Evolutionary conservation across 495 filamentous ascomycete species (phyloP).

Genomic region (Hyaloscypha variabilis): DNA sequence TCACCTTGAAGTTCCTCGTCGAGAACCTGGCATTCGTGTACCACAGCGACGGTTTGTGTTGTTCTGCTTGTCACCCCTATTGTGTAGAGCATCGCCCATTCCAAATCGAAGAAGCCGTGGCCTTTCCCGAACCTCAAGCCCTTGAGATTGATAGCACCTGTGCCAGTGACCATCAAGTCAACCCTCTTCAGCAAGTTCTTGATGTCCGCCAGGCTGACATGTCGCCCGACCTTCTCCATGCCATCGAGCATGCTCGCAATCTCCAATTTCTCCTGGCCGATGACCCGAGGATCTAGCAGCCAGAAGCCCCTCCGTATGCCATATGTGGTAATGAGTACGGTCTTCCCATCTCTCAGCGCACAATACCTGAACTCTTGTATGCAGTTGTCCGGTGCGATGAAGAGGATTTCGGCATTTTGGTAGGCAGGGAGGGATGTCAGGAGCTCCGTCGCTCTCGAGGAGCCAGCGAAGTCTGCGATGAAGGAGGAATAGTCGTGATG

Average conservation of each 20-base stretch:
- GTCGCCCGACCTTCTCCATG: constrained; percentile 10
- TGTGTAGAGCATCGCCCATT: constrained; percentile 14
- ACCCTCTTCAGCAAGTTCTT: neutral
- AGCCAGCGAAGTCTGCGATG: constrained; percentile 14
- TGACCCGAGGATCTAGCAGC: constrained; percentile 11
- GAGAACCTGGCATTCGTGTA: constrained; percentile 21
- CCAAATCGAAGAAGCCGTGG: constrained; percentile 20
- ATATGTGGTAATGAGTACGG: constrained; percentile 12
- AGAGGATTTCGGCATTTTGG: constrained; percentile 8
- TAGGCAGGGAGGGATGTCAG: constrained; percentile 7
- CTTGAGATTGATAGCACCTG: constrained; percentile 8
- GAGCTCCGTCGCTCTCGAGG: neutral
- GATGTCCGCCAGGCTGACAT: constrained; percentile 1
- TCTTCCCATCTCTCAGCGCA: constrained; percentile 18
- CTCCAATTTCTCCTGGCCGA: neutral
- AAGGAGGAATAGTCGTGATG: constrained; percentile 14
- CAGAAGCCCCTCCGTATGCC: constrained; percentile 19
- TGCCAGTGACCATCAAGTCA: constrained; percentile 20
- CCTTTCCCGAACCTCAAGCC: constrained; percentile 18
- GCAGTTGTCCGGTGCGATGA: constrained; percentile 21
- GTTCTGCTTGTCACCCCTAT: constrained; percentile 3
- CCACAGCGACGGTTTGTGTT: constrained; percentile 1
- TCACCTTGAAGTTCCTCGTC: constrained; percentile 11
- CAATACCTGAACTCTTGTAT: constrained; percentile 11
- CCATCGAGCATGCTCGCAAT: constrained; percentile 16